A percentile compares a stretch with the other conserved stretches of the same genome.
Evolutionary conservation across 371 early-diverging fungal genomes (phyloP).

Genomic region (Sporodiniella umbellata): DNA sequence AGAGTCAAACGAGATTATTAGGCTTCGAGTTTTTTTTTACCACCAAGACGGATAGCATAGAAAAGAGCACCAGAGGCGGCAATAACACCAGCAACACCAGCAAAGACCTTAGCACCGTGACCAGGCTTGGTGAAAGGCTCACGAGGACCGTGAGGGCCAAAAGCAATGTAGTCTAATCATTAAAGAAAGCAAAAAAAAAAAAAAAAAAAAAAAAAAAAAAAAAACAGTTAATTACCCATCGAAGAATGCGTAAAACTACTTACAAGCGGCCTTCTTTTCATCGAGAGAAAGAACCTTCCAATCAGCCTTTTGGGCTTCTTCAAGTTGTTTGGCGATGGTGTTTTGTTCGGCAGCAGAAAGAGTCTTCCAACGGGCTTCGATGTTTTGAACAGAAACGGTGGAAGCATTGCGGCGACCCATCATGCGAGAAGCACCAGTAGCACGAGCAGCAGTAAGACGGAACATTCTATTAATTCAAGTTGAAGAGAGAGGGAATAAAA

Average conservation of each 20-base stretch:
- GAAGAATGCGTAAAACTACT: constrained; percentile 23
- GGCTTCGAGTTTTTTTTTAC: constrained; percentile 69
- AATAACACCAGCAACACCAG: constrained; percentile 66
- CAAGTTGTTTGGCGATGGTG: constrained; percentile 77
- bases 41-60: constrained; percentile 58
- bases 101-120: constrained; percentile 68
- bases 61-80: constrained; percentile 62
- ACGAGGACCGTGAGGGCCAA: constrained; percentile 92
- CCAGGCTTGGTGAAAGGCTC: constrained; percentile 74
- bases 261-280: constrained; percentile 92
- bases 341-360: constrained; percentile 84
- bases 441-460: constrained; percentile 38
- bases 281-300: constrained; percentile 90
- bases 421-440: constrained; percentile 27
- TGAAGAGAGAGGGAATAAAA: constrained; percentile 19
- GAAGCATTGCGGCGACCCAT: constrained; percentile 44
- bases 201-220: too few relatives aligned
- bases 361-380: constrained; percentile 82
- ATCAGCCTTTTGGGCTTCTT: constrained; percentile 87
- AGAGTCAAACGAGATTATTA: too few relatives aligned
- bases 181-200: too few relatives aligned
- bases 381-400: constrained; percentile 64
- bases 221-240: too few relatives aligned
- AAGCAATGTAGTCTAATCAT: constrained; percentile 85
- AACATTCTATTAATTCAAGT: constrained; percentile 27